Conservation (phyloP, 371 early-diverging fungal species). For the Mortierella sp. region DNA sequence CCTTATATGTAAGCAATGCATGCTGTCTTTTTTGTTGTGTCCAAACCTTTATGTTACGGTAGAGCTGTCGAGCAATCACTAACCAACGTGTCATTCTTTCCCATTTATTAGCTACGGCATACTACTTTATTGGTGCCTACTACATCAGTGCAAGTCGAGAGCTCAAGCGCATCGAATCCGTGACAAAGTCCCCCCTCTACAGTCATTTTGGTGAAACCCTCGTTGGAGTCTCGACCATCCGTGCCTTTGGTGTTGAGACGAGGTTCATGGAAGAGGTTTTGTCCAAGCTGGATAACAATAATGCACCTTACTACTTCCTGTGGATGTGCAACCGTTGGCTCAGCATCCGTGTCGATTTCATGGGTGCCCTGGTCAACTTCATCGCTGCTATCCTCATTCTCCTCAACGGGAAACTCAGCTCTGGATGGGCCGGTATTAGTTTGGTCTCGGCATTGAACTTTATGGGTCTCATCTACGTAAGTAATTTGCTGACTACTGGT, state of each 20-base stretch:
- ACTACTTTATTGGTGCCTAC: slow-evolving; percentile 65
- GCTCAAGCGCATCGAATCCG: slow-evolving; percentile 84
- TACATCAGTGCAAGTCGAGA: slow-evolving; percentile 83
- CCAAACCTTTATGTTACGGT: neutral
- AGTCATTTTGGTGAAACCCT: slow-evolving; percentile 83
- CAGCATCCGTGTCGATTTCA: slow-evolving; percentile 75
- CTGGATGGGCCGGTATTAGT: slow-evolving; percentile 83
- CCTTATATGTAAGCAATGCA: slow-evolving; percentile 48
- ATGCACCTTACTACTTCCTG: slow-evolving; percentile 76
- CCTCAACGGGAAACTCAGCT: slow-evolving; percentile 62
- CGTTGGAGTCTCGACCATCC: slow-evolving; percentile 79
- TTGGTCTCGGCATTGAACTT: slow-evolving; percentile 82
- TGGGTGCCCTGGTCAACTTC: slow-evolving; percentile 76
- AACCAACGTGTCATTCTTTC: neutral
- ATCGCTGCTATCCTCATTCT: slow-evolving; percentile 66
- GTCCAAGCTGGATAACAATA: slow-evolving; percentile 69
- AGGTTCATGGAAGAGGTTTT: slow-evolving; percentile 70
- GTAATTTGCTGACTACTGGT: neutral
- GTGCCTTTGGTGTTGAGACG: slow-evolving; percentile 79
- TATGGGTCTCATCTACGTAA: slow-evolving; percentile 65
- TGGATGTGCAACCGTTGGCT: slow-evolving; percentile 92
- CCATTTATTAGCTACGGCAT: slow-evolving; percentile 50
- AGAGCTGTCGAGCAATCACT: neutral
- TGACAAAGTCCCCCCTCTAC: slow-evolving; percentile 82
- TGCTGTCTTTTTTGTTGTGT: neutral